phyloP scores from a whole-genome alignment of 2,329 filamentous ascomycete species.

The Xylaria sp. region DNA sequence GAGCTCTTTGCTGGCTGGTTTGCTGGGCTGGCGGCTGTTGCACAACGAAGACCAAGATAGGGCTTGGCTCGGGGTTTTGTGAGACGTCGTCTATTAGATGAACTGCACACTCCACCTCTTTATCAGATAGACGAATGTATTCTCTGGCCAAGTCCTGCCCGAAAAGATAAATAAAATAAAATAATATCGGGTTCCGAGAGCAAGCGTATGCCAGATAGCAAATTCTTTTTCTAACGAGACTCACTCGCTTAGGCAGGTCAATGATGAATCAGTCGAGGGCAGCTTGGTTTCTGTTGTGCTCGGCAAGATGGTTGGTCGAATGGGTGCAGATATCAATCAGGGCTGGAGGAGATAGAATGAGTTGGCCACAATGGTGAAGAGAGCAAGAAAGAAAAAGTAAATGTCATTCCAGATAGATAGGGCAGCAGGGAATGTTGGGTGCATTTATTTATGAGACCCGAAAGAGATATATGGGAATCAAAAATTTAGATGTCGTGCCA shows the following conservation, averaged over 20 bases:
- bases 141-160: constrained; percentile 37
- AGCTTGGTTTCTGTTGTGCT: constrained; percentile 14
- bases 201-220: constrained; percentile 25
- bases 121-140: constrained; percentile 12
- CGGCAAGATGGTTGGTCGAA: constrained; percentile 18
- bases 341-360: constrained; percentile 9
- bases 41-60: constrained; percentile 5
- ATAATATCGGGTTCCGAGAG: constrained; percentile 44
- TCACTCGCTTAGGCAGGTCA: constrained; percentile 44
- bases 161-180: constrained; percentile 13
- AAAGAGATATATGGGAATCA: constrained; percentile 8
- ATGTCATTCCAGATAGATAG: constrained; percentile 5
- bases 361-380: constrained; percentile 18
- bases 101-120: constrained; percentile 30
- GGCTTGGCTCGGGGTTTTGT: constrained; percentile 29
- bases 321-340: constrained; percentile 5
- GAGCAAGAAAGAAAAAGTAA: not conserved
- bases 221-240: constrained; percentile 37
- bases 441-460: constrained; percentile 31
- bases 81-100: constrained; percentile 29
- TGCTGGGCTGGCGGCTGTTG: not conserved
- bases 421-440: constrained; percentile 36
- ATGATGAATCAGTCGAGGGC: constrained; percentile 33
- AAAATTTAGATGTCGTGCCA: constrained; percentile 27
- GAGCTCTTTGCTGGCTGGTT: constrained; percentile 6